Evolutionary conservation across 129 eudicot species (phyloP), one percentile per base, ranked within the genome.

Genomic region (Pseudognaphalium luteoalbum): DNA sequence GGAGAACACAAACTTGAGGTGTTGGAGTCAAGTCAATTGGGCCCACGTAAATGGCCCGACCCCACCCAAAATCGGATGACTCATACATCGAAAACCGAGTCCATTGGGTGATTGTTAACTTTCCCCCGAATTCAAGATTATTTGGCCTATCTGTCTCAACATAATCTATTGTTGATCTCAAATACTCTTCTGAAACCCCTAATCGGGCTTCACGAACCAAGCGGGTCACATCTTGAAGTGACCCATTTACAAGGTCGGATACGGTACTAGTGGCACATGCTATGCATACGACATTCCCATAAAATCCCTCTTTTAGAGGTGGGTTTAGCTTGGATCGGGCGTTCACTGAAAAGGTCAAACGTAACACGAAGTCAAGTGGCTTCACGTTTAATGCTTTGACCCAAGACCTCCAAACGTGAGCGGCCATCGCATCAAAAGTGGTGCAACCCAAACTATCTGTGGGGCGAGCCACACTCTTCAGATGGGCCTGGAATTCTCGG

Each of bases 361-460:
- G 87, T 10, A 94, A 83, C 77, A 77, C 88, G 14, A 67, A 91
- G 80, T 91, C 96, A 0, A 71, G 67, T 51, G 98, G 98, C 56
- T 83, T 87, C 16, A 93, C 91, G 42, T 91, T 79, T 3, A 91
- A 86, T 6, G 97, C 92, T 67, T 86, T 84, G 6, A 91, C 96
- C 97, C 93, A 94, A 7, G 96, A 94, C 71, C 89, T 83, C 96
- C 96, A 94, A 15, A 94, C 88, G 21, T 94, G 98, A 20, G 97
- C 93, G 0, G 98, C 93, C 85, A 91, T 87, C 3, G 93, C 90
- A 56, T 88, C 98, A 47, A 93, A 93, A 7, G 92, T 84, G n/a
- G 91, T 88, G 88, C 85, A 89, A 5, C 88, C 75, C 47, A 78
- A 22, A 66, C 63, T 75, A 51, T 88, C 88, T 19, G 32, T 21